phyloP scores from a whole-genome alignment of 352 stramenopile species.

The Thalassiosira delicatula region DNA sequence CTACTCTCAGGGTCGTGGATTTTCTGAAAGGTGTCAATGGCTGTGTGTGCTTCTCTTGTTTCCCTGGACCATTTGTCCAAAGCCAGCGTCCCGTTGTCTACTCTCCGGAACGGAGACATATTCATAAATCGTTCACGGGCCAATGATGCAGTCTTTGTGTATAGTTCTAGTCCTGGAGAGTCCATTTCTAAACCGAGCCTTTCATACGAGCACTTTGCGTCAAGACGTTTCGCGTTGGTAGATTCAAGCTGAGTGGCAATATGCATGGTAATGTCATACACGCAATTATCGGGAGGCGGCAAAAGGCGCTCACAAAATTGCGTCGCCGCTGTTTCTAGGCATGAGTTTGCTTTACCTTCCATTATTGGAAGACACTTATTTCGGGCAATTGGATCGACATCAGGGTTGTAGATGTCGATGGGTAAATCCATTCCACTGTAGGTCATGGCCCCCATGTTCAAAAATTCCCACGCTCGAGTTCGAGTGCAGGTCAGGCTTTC shows the following conservation, averaged over 20 bases:
- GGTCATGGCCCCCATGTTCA: constrained; percentile 64
- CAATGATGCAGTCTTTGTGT: constrained; percentile 46
- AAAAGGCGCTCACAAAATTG: constrained; percentile 50
- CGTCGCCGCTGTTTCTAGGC: constrained; percentile 43
- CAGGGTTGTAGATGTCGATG: constrained; percentile 65
- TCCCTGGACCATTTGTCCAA: too few species aligned
- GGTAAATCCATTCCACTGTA: constrained; percentile 52
- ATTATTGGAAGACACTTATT: constrained; percentile 35
- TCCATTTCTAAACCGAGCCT: constrained; percentile 65
- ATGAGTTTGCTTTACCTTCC: constrained; percentile 35
- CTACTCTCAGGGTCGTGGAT: too few species aligned
- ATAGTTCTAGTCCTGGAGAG: constrained; percentile 51
- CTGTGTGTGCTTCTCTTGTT: too few species aligned
- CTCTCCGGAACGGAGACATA: constrained; percentile 66
- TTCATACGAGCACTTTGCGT: constrained; percentile 65
- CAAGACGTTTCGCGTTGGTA: constrained; percentile 51
- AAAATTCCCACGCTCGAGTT: constrained; percentile 56
- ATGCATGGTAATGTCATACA: constrained; percentile 51
- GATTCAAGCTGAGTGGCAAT: constrained; percentile 54
- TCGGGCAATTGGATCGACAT: constrained; percentile 46
- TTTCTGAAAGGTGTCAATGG: too few species aligned
- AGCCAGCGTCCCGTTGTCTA: too few species aligned
- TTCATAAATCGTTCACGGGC: constrained; percentile 50
- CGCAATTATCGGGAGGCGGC: constrained; percentile 47
- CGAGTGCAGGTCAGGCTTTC: constrained; percentile 48